Evolutionary conservation across 495 filamentous ascomycete genomes (phyloP), one percentile per base, ranked within the genome.

Genomic region (Hyaloscypha finlandica): DNA sequence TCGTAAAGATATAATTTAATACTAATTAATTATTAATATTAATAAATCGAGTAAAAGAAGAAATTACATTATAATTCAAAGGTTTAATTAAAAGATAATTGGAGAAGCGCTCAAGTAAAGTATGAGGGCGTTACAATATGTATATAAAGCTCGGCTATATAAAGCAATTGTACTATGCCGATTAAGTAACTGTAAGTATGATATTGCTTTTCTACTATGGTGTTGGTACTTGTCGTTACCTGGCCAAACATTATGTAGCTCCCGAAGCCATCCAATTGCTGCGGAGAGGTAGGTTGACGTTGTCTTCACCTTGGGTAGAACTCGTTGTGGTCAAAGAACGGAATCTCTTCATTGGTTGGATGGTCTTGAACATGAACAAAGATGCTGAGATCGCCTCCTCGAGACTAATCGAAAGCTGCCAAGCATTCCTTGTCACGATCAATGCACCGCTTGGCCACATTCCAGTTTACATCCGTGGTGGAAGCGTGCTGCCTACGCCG

Each of bases 381-480:
- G 16, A 48, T 19, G 42, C 42, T 16, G 0, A 48, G 42, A 48
- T 48, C 42, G 14, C 42, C 14, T 48, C 42, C 42, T 48, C 16
- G 42, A 48, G 42, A 48, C 9, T 48, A 0, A 48, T 19, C 42
- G 42, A 48, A 16, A 48, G 42, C 42, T 48, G 42, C 11, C 42
- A 48, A 48, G 42, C 2, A 14, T 19, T 19, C 42, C 3, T 48
- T 48, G 42, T 88, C 2, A 93, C 89, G 0, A 89, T 95, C 61
- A 76, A 82, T 16, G 92, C 92, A 3, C 91, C 91, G 0, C 77
- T 95, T 12, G 90, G 89, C 1, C 89, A 94, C 64, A 95, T 95
- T 63, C 90, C 90, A 0, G 85, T 96, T 3, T 92, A 85, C 70
- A 67, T 96, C 14, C 84, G 91, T 5, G 92, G 91, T 6, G 90